Percentiles rank a stretch among this genome's conserved stretches.
phyloP scores from a whole-genome alignment of 257 asterid species.

The Marsdenia floribunda region DNA sequence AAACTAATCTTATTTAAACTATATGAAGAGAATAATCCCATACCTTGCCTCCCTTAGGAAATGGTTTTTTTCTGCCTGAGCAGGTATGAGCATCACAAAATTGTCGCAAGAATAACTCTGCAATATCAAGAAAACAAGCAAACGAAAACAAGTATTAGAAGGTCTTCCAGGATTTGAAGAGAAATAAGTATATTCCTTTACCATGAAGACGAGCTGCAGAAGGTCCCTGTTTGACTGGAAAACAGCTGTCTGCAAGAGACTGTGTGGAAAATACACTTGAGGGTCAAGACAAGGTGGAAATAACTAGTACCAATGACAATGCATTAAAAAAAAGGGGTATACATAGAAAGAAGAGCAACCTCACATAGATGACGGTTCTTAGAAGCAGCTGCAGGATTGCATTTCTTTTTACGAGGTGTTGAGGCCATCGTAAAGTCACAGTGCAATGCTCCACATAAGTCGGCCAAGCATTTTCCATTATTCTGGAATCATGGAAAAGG shows the following conservation, averaged over 20 bases:
- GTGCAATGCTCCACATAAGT: conserved; percentile 88
- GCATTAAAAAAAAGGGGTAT: neutral
- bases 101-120: conserved; percentile 79
- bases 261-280: conserved; percentile 21
- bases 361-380: conserved; percentile 81
- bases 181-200: conserved; percentile 15
- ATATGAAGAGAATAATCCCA: conserved; percentile 11
- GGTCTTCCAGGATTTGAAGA: neutral
- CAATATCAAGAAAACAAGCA: conserved; percentile 19
- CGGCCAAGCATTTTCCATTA: conserved; percentile 87
- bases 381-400: conserved; percentile 90
- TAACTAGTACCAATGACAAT: neutral
- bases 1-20: conserved; percentile 6
- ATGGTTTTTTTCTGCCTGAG: conserved; percentile 59
- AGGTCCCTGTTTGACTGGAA: conserved; percentile 58
- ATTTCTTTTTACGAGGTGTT: conserved; percentile 62
- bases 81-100: conserved; percentile 93
- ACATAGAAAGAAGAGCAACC: conserved; percentile 34
- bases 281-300: conserved; percentile 3
- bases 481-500: conserved; percentile 41
- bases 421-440: conserved; percentile 59
- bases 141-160: conserved; percentile 8
- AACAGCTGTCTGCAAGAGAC: conserved; percentile 84
- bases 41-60: conserved; percentile 86
- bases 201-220: conserved; percentile 81